Percentiles rank a stretch among this genome's conserved stretches.
phyloP scores from a whole-genome alignment of 768 basidiomycete species.

The Lactarius vividus region DNA sequence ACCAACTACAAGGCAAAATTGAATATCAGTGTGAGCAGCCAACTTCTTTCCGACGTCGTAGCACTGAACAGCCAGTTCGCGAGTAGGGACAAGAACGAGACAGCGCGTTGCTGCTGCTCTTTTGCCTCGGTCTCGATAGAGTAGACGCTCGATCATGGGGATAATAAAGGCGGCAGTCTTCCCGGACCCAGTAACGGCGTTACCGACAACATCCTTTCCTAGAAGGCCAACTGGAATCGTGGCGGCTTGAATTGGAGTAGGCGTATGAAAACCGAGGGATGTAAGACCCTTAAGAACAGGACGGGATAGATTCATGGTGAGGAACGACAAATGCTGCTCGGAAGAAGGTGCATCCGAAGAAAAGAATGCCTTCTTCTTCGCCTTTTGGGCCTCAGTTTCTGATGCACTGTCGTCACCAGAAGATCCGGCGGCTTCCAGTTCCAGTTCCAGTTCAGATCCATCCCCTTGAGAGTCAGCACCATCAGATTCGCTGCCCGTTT shows the following conservation, averaged over 20 bases:
- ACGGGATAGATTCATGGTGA: slow-evolving; percentile 93
- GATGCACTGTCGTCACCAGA: slow-evolving; percentile 62
- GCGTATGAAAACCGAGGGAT: slow-evolving; percentile 73
- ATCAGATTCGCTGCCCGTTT: slow-evolving; percentile 27
- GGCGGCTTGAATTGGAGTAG: slow-evolving; percentile 94
- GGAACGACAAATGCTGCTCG: slow-evolving; percentile 72
- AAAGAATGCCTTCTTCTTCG: slow-evolving; percentile 87
- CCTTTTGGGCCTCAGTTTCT: slow-evolving; percentile 57
- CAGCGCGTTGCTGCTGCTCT: slow-evolving; percentile 86
- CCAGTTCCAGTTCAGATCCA: slow-evolving; percentile 28
- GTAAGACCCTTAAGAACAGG: slow-evolving; percentile 89
- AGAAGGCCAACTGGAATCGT: slow-evolving; percentile 91
- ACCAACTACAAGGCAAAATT: slow-evolving; percentile 93
- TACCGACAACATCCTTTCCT: slow-evolving; percentile 95
- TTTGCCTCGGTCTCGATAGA: slow-evolving; percentile 88
- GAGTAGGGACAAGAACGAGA: slow-evolving; percentile 88
- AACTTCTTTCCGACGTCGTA: slow-evolving; percentile 87
- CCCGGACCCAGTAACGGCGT: slow-evolving; percentile 94
- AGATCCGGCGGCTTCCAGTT: slow-evolving; percentile 42
- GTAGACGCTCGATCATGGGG: slow-evolving; percentile 87
- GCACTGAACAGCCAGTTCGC: slow-evolving; percentile 95
- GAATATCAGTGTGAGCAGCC: slow-evolving; percentile 83
- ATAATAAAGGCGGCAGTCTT: slow-evolving; percentile 98
- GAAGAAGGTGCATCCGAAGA: slow-evolving; percentile 49
- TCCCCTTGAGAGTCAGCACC: slow-evolving; percentile 31